These are phyloP conservation scores for Nothophoma quercina DNA, from an alignment of 2,329 filamentous ascomycete species.

Conservation along the genomic window DNA sequence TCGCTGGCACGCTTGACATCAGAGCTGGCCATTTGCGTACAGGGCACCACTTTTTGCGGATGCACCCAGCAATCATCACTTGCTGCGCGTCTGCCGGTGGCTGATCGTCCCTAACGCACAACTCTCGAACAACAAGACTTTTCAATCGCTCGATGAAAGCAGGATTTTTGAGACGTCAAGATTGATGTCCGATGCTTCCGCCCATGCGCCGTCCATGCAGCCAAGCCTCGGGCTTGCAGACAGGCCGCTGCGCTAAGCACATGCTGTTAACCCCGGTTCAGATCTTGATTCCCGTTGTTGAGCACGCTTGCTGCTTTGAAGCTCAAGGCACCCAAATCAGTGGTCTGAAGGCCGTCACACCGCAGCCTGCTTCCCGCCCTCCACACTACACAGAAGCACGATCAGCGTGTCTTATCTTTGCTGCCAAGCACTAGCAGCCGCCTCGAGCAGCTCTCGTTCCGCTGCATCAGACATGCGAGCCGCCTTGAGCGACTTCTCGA, in stretches of 20 bases:
- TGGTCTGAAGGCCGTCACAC: conserved; percentile 5
- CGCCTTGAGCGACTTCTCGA: conserved; percentile 54
- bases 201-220: conserved; percentile 22
- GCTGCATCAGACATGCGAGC: conserved; percentile 33
- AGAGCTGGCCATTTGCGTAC: conserved; percentile 20
- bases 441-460: conserved; percentile 42
- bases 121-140: background rate
- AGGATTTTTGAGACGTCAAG: conserved; percentile 21
- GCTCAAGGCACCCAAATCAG: background rate
- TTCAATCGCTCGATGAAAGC: conserved; percentile 6
- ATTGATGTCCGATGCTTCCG: conserved; percentile 13
- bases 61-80: conserved; percentile 11
- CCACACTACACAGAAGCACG: conserved; percentile 11
- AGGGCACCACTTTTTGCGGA: conserved; percentile 17
- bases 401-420: conserved; percentile 15
- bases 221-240: conserved; percentile 19
- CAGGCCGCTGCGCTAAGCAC: conserved; percentile 16
- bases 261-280: conserved; percentile 10
- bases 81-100: background rate
- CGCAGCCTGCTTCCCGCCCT: conserved; percentile 5
- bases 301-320: conserved; percentile 6
- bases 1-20: conserved; percentile 36
- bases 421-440: conserved; percentile 25
- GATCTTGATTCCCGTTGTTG: conserved; percentile 19
- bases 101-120: conserved; percentile 4